These are phyloP conservation scores for Talaromyces sp. DNA, from an alignment of 2,329 filamentous ascomycete species.

Conservation along the genomic window DNA sequence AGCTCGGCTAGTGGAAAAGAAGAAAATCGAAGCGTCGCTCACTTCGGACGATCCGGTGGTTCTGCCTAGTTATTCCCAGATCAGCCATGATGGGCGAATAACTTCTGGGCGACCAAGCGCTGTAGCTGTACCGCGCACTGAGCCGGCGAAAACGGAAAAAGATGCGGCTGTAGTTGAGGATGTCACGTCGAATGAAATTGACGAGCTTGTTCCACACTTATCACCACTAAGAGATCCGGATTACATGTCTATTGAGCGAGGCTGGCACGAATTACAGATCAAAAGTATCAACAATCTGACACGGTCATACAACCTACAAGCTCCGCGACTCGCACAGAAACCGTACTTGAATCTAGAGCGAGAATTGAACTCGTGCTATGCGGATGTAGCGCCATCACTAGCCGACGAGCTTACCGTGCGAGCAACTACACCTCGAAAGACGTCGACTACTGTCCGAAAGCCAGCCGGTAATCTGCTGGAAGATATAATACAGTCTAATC, in stretches of 20 bases:
- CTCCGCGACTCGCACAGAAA: conserved; percentile 86
- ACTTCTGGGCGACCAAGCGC: conserved; percentile 10
- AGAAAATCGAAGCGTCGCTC: conserved; percentile 27
- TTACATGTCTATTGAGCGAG: conserved; percentile 69
- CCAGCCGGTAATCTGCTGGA: conserved; percentile 34
- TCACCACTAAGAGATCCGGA: conserved; percentile 71
- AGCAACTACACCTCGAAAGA: conserved; percentile 48
- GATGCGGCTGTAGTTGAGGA: conserved; percentile 7
- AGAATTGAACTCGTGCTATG: conserved; percentile 76
- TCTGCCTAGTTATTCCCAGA: conserved; percentile 20
- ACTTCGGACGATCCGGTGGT: neutral
- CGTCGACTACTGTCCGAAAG: conserved; percentile 17
- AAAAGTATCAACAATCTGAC: conserved; percentile 74
- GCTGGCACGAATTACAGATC: conserved; percentile 74
- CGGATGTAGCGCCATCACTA: conserved; percentile 76
- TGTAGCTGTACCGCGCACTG: neutral
- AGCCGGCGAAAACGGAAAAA: neutral
- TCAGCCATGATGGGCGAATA: conserved; percentile 27
- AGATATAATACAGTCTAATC: conserved; percentile 49
- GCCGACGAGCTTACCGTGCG: conserved; percentile 69
- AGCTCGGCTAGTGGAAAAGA: conserved; percentile 32
- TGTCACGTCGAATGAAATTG: conserved; percentile 13
- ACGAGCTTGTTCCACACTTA: conserved; percentile 37
- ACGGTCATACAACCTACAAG: conserved; percentile 91
- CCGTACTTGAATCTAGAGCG: conserved; percentile 82